Conservation (phyloP, 768 basidiomycete genomes). For the Boletellus sp. region DNA sequence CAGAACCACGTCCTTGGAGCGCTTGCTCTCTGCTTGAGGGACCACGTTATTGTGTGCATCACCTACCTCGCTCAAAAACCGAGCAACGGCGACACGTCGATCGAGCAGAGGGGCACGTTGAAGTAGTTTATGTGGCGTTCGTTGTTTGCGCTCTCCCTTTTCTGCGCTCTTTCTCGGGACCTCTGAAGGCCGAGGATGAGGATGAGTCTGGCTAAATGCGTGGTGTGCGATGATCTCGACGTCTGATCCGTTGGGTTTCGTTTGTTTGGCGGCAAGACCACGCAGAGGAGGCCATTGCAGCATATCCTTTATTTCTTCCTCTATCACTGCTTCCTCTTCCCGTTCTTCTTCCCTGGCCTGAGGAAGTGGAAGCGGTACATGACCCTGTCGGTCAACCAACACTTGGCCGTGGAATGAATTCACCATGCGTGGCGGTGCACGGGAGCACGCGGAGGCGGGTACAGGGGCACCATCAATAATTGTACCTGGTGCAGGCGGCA, state of each 20-base stretch:
- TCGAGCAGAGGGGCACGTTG: not conserved
- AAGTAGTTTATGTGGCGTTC: too few relatives aligned
- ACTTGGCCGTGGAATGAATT: conserved; percentile 15
- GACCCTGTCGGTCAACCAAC: conserved; percentile 18
- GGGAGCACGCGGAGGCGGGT: not conserved
- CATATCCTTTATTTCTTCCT: not conserved
- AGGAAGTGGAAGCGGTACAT: conserved; percentile 7
- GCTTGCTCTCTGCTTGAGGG: not conserved
- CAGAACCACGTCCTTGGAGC: not conserved
- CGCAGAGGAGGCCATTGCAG: conserved; percentile 17
- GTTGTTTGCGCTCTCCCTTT: too few relatives aligned
- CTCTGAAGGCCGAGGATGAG: not conserved
- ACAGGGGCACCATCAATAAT: not conserved
- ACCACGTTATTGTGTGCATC: too few relatives aligned
- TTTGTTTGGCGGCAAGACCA: not conserved
- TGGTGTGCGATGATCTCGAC: conserved; percentile 4
- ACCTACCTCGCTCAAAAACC: not conserved
- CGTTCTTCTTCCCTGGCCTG: not conserved
- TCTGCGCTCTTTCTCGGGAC: too few relatives aligned
- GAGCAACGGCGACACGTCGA: not conserved
- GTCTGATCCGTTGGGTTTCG: not conserved
- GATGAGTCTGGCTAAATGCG: conserved; percentile 13
- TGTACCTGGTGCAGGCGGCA: not conserved
- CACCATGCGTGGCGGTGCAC: conserved; percentile 23
- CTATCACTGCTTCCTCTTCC: not conserved